phyloP scores from a whole-genome alignment of 2,329 filamentous ascomycete genomes.

The Cryoendolithus antarcticus region DNA sequence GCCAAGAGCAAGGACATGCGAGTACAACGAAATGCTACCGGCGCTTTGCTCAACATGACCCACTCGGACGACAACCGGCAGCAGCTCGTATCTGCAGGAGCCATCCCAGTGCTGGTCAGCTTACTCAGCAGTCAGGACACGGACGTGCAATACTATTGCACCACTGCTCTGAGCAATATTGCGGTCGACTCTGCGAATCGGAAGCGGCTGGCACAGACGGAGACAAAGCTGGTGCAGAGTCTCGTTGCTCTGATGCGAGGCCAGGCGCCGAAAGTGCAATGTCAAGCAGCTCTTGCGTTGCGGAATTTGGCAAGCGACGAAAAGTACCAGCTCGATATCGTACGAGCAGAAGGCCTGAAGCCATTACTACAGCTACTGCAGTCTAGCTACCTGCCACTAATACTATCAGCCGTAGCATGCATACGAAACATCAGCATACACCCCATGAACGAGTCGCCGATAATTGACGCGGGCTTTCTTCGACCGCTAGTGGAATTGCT shows the following conservation, averaged over 20 bases:
- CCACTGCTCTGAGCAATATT: conserved; percentile 95
- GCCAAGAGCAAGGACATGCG: conserved; percentile 98
- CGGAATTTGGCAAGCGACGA: conserved; percentile 95
- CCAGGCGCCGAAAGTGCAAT: conserved; percentile 92
- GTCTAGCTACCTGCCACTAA: conserved; percentile 89
- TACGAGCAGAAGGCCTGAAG: conserved; percentile 71
- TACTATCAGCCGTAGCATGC: conserved; percentile 91
- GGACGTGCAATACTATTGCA: conserved; percentile 99
- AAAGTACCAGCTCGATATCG: conserved; percentile 97
- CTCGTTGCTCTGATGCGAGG: conserved; percentile 96
- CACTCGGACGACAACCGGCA: conserved; percentile 98
- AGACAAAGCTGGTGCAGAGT: conserved; percentile 83
- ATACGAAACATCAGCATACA: conserved; percentile 99
- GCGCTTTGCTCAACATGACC: conserved; percentile 95
- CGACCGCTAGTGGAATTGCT: conserved; percentile 87
- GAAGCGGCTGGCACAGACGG: conserved; percentile 79
- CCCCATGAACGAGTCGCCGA: conserved; percentile 92
- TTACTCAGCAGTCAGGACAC: conserved; percentile 86
- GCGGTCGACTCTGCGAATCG: conserved; percentile 87
- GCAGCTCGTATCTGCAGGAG: conserved; percentile 90
- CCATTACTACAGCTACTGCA: conserved; percentile 82
- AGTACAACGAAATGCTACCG: conserved; percentile 93
- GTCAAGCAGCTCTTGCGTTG: conserved; percentile 86
- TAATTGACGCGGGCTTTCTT: conserved; percentile 93
- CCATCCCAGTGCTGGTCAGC: conserved; percentile 94